Evolutionary conservation across 805 yeast species (phyloP).

Genomic region (Cyberlindnera xylosilytica): DNA sequence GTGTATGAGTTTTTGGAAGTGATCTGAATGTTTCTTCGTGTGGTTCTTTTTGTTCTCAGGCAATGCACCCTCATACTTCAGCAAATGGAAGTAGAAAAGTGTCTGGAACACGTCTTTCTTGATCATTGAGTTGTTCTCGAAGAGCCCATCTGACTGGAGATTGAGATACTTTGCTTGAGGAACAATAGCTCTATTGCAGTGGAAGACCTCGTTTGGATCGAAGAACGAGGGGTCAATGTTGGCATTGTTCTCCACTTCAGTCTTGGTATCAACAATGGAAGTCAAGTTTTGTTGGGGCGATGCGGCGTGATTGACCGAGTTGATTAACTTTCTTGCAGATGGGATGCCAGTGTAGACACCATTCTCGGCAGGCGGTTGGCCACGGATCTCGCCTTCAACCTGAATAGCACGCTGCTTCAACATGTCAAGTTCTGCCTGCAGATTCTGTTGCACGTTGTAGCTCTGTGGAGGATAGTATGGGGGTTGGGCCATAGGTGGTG

Average conservation of each 20-base stretch:
- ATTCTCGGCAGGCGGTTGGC: background rate
- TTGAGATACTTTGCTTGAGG: conserved; percentile 16
- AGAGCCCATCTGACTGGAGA: conserved; percentile 21
- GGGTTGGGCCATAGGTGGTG: background rate
- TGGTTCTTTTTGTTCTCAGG: conserved; percentile 2
- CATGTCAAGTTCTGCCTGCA: conserved; percentile 15
- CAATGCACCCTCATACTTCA: conserved; percentile 8
- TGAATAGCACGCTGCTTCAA: conserved; percentile 12
- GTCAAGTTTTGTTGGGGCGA: background rate
- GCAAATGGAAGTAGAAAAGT: conserved; percentile 14
- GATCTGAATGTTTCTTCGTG: conserved; percentile 6
- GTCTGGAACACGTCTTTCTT: conserved; percentile 22
- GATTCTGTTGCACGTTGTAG: conserved; percentile 15
- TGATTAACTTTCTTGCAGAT: background rate
- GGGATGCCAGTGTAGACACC: background rate
- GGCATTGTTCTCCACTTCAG: conserved; percentile 2
- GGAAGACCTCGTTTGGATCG: conserved; percentile 13
- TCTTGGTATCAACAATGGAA: background rate
- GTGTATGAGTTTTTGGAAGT: conserved; percentile 15
- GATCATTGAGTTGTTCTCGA: conserved; percentile 15
- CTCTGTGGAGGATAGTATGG: conserved; percentile 3
- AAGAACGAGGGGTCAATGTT: conserved; percentile 19
- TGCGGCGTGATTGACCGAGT: background rate
- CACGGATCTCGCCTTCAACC: conserved; percentile 14
- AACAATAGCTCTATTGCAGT: conserved; percentile 11